These are phyloP conservation scores for Pistacia vera DNA, from an alignment of 345 rosid species.

Conservation along the genomic window DNA sequence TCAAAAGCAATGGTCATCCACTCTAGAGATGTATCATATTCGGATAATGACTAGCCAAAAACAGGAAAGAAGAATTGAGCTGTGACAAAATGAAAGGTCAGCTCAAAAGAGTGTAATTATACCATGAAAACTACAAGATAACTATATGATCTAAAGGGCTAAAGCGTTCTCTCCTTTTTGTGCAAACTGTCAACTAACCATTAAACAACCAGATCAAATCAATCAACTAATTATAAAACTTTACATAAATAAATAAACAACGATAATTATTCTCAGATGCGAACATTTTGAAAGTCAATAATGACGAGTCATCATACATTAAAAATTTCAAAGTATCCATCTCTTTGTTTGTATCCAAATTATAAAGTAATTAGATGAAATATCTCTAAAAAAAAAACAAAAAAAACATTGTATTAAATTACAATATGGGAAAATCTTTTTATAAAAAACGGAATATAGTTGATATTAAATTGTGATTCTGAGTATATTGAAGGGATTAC, in stretches of 20 bases:
- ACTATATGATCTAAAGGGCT: background rate
- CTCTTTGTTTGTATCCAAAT: no score
- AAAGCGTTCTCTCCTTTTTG: background rate
- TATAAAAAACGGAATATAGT: no score
- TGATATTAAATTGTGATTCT: background rate
- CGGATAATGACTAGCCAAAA: conserved; percentile 2
- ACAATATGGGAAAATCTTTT: no score
- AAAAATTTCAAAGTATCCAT: no score
- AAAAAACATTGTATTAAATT: no score
- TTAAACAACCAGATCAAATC: background rate
- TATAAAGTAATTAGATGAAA: no score
- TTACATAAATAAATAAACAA: background rate
- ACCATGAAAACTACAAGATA: background rate
- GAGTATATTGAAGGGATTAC: background rate
- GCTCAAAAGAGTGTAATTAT: background rate
- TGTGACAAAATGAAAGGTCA: conserved; percentile 7
- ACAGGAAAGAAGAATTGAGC: background rate
- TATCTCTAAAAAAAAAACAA: no score
- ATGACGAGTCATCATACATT: no score
- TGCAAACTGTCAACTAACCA: conserved; percentile 9
- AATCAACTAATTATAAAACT: background rate
- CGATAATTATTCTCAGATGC: no score
- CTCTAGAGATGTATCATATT: background rate
- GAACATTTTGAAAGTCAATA: no score
- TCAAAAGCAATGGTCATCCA: background rate